These are phyloP conservation scores for Tarenaya hassleriana DNA, from an alignment of 345 rosid species.

Conservation along the genomic window DNA sequence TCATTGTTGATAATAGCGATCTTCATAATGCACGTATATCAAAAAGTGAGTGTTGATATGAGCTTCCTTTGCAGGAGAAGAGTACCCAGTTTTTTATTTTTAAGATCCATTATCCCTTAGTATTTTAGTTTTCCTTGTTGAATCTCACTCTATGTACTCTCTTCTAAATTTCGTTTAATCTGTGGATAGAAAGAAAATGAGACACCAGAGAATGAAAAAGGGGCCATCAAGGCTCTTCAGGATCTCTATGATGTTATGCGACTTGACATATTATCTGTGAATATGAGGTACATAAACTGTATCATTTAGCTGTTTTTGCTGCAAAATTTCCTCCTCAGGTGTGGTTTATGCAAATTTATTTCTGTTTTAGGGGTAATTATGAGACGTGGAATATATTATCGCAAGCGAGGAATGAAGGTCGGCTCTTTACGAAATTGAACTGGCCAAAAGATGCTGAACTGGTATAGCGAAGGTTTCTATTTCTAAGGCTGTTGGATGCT, in stretches of 20 bases:
- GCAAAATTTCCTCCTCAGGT: background rate
- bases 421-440: constrained; percentile 71
- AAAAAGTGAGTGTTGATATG: background rate
- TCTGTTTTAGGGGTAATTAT: constrained; percentile 56
- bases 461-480: constrained; percentile 39
- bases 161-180: constrained; percentile 18
- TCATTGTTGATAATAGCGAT: constrained; percentile 7
- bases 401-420: constrained; percentile 86
- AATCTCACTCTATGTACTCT: background rate
- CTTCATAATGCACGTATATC: background rate
- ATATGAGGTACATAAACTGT: constrained; percentile 58
- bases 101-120: background rate
- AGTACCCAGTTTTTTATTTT: background rate
- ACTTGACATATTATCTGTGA: constrained; percentile 60
- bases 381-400: constrained; percentile 67
- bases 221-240: constrained; percentile 86
- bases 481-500: constrained; percentile 14
- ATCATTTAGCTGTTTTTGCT: constrained; percentile 21
- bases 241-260: constrained; percentile 95
- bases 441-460: constrained; percentile 86
- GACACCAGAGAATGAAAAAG: constrained; percentile 60
- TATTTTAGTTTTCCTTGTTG: background rate
- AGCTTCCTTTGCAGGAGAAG: constrained; percentile 5
- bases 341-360: constrained; percentile 9
- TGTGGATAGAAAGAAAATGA: constrained; percentile 60